Percentiles rank a stretch among this genome's conserved stretches.
These are phyloP conservation scores for Lasiodiplodia theobromae DNA, from an alignment of 2,329 filamentous ascomycete genomes.

Conservation along the genomic window DNA sequence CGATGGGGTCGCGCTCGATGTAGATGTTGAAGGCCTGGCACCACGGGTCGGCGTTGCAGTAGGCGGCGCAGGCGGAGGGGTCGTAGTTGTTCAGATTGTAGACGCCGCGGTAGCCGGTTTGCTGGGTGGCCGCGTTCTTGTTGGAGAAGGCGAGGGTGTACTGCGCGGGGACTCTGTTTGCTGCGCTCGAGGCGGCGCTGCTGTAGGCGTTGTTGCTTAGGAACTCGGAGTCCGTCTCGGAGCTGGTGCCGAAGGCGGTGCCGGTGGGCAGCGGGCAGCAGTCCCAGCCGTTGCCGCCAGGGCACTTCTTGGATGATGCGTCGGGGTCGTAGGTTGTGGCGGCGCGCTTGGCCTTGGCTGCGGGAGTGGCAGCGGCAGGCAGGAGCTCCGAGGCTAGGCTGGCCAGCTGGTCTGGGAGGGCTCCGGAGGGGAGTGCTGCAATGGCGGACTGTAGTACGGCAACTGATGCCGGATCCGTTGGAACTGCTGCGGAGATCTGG, in stretches of 20 bases:
- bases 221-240: background rate
- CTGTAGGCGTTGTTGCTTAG: background rate
- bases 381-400: too few relatives aligned
- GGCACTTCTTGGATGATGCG: too few relatives aligned
- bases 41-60: conserved; percentile 28
- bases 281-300: background rate
- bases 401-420: too few relatives aligned
- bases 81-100: conserved; percentile 30
- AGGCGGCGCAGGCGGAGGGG: conserved; percentile 27
- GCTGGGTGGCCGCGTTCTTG: conserved; percentile 29
- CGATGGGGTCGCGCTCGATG: conserved; percentile 33
- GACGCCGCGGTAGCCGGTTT: conserved; percentile 32
- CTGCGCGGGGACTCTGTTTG: background rate
- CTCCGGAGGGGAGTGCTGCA: too few relatives aligned
- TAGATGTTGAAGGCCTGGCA: conserved; percentile 37
- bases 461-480: too few relatives aligned
- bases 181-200: background rate
- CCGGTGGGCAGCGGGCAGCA: background rate
- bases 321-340: too few relatives aligned
- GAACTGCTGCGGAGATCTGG: too few relatives aligned
- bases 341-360: too few relatives aligned
- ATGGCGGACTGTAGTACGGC: too few relatives aligned
- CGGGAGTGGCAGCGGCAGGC: too few relatives aligned
- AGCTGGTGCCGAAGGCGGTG: background rate
- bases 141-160: conserved; percentile 29